phyloP scores from a whole-genome alignment of 2,329 filamentous ascomycete genomes.

The Talaromyces sp. region DNA sequence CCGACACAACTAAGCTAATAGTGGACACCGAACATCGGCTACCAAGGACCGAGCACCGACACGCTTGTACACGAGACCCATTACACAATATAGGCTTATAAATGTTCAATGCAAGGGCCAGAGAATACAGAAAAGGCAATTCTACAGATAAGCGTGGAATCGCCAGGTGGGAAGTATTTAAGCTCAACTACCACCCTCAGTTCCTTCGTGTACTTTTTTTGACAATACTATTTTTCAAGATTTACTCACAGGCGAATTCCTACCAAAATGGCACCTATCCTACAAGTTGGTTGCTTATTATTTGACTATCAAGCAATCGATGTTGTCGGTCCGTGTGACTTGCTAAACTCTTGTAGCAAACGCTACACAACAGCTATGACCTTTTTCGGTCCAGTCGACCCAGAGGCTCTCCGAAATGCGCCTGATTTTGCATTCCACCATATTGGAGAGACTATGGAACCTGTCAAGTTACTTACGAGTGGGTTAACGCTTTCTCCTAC shows the following conservation, averaged over 20 bases:
- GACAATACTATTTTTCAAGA: too few relatives aligned
- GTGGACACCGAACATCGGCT: too few relatives aligned
- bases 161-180: too few relatives aligned
- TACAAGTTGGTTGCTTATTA: constrained; percentile 31
- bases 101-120: too few relatives aligned
- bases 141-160: too few relatives aligned
- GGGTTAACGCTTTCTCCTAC: constrained; percentile 32
- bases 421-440: constrained; percentile 40
- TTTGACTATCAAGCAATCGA: constrained; percentile 41
- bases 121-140: too few relatives aligned
- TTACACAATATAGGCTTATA: background rate
- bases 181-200: background rate
- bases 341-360: constrained; percentile 27
- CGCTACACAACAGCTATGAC: background rate
- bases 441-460: constrained; percentile 35
- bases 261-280: constrained; percentile 22
- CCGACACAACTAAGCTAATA: too few relatives aligned
- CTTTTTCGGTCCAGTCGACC: constrained; percentile 15
- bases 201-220: too few relatives aligned
- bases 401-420: constrained; percentile 24
- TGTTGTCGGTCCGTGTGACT: constrained; percentile 34
- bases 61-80: background rate
- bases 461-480: constrained; percentile 26
- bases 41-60: background rate
- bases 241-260: background rate